phyloP scores from a whole-genome alignment of 352 stramenopile species.

The Pythium rishiriense region DNA sequence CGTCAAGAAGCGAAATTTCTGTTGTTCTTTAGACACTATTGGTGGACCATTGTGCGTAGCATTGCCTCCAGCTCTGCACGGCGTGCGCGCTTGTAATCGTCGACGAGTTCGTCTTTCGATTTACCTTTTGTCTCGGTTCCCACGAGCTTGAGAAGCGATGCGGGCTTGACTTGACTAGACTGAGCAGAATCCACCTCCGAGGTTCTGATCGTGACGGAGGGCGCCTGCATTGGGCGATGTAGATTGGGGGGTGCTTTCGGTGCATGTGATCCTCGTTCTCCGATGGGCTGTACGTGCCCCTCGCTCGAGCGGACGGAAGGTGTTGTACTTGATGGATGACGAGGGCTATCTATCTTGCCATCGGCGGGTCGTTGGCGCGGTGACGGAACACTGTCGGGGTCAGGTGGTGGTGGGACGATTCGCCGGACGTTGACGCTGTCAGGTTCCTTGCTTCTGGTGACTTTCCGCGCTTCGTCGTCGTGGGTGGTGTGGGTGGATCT shows the following conservation, averaged over 20 bases:
- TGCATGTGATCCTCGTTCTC: neutral
- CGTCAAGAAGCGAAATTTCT: too few relatives aligned
- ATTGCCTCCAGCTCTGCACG: constrained; percentile 64
- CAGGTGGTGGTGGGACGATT: neutral
- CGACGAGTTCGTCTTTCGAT: constrained; percentile 52
- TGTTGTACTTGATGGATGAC: neutral
- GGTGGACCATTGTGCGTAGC: constrained; percentile 62
- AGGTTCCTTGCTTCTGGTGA: neutral
- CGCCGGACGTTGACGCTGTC: neutral
- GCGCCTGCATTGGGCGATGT: neutral
- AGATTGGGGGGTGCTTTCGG: neutral
- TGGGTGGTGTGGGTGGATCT: neutral
- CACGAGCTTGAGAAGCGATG: constrained; percentile 67
- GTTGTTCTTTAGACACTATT: constrained; percentile 7
- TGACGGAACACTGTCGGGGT: neutral
- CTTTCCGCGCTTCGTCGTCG: neutral
- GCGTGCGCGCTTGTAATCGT: constrained; percentile 68
- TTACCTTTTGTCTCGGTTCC: constrained; percentile 39
- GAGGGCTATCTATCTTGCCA: constrained; percentile 21
- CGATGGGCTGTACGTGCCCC: too few relatives aligned
- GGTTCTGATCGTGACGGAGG: neutral
- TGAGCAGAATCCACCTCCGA: neutral
- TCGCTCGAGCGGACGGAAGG: neutral
- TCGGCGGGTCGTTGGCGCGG: neutral
- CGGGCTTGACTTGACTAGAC: constrained; percentile 22